Evolutionary conservation across 2,329 filamentous ascomycete genomes (phyloP).

Genomic region (Claviceps sp.): DNA sequence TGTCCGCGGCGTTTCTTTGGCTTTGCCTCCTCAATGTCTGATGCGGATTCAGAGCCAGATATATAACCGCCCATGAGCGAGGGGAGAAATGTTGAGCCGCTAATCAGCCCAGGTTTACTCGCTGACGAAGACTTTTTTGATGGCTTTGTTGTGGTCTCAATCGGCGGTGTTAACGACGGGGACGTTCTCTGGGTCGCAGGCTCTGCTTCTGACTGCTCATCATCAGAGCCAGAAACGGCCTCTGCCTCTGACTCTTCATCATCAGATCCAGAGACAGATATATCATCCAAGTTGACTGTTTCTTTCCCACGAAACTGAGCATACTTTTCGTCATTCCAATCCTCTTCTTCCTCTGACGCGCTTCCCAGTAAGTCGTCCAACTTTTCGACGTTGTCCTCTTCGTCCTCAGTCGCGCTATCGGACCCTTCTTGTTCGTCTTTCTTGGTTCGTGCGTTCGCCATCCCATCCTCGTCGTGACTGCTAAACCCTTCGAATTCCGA

Average conservation of each 20-base stretch:
- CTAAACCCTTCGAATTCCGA: conserved; percentile 30
- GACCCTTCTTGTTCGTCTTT: neutral
- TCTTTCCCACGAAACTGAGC: conserved; percentile 20
- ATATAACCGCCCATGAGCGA: conserved; percentile 69
- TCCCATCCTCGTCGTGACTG: conserved; percentile 14
- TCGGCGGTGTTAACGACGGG: conserved; percentile 17
- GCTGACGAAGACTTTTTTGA: conserved; percentile 6
- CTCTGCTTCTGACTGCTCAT: conserved; percentile 15
- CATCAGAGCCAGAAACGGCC: conserved; percentile 13
- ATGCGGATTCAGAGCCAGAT: conserved; percentile 58
- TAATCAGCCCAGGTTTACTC: conserved; percentile 10
- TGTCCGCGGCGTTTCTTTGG: conserved; percentile 66
- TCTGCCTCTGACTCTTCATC: conserved; percentile 15
- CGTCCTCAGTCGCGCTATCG: conserved; percentile 14
- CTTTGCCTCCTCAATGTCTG: conserved; percentile 49
- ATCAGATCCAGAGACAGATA: conserved; percentile 23
- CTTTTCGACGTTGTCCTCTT: conserved; percentile 24
- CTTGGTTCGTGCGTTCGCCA: neutral
- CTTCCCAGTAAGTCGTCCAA: conserved; percentile 32
- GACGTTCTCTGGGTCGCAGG: conserved; percentile 13
- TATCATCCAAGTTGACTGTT: conserved; percentile 25
- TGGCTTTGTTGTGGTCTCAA: conserved; percentile 10
- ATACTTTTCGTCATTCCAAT: conserved; percentile 20
- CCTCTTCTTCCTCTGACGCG: conserved; percentile 30
- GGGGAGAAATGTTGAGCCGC: conserved; percentile 53